phyloP scores from a whole-genome alignment of 345 rosid genomes.

The Pistacia atlantica region DNA sequence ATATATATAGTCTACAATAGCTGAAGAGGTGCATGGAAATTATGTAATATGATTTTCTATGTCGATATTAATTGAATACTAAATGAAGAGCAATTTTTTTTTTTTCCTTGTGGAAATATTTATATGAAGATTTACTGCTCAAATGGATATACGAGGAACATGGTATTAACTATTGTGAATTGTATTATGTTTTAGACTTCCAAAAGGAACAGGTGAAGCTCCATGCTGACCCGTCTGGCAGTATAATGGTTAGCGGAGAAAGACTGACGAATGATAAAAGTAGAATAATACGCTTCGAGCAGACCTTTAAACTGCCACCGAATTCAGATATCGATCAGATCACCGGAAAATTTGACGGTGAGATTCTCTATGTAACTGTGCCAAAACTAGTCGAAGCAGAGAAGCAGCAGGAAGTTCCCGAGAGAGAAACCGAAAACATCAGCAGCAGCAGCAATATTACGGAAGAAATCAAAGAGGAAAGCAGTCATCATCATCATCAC shows the following conservation, averaged over 20 bases:
- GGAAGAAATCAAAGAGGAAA: neutral
- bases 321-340: slow-evolving; percentile 32
- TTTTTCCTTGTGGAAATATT: neutral
- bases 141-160: too few species aligned
- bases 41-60: too few species aligned
- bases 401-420: neutral
- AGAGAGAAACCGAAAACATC: neutral
- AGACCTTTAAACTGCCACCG: slow-evolving; percentile 35
- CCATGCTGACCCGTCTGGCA: slow-evolving; percentile 25
- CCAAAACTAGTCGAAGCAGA: slow-evolving; percentile 31
- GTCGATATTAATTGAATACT: too few species aligned
- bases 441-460: too few species aligned
- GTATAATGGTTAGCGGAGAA: slow-evolving; percentile 44
- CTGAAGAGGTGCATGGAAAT: too few species aligned
- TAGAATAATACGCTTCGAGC: slow-evolving; percentile 26
- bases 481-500: neutral
- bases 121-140: too few species aligned
- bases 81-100: too few species aligned
- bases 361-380: slow-evolving; percentile 40
- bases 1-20: too few species aligned
- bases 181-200: slow-evolving; percentile 28
- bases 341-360: slow-evolving; percentile 33
- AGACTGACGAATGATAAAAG: slow-evolving; percentile 31
- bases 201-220: slow-evolving; percentile 48
- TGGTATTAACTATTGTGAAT: too few species aligned